Conservation (phyloP, 352 stramenopile genomes). For the Thraustochytrium striatum region DNA sequence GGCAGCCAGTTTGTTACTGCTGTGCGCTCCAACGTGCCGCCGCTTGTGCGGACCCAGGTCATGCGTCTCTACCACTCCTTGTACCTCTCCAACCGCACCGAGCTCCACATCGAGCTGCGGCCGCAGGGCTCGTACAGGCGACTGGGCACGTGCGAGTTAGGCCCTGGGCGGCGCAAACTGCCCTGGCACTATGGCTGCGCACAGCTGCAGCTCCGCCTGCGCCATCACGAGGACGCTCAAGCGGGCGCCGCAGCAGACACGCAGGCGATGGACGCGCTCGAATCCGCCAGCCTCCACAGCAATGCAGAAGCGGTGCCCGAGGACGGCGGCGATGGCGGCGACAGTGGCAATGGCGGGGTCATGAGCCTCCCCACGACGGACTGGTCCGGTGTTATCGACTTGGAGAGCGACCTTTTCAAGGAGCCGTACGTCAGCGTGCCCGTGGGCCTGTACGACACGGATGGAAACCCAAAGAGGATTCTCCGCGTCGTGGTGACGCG, state of each 20-base stretch:
- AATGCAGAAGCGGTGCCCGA: too few relatives aligned
- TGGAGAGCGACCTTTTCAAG: slow-evolving; percentile 21
- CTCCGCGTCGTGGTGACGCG: slow-evolving; percentile 7
- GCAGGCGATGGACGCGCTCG: neutral
- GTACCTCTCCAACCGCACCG: slow-evolving; percentile 37
- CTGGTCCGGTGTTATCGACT: slow-evolving; percentile 36
- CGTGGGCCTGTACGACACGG: slow-evolving; percentile 36
- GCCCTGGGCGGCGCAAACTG: neutral
- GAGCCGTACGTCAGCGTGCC: slow-evolving; percentile 31
- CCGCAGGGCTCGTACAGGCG: slow-evolving; percentile 19
- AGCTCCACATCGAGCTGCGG: slow-evolving; percentile 16
- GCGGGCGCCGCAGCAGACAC: neutral
- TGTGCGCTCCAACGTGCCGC: neutral
- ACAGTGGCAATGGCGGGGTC: neutral
- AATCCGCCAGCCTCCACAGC: neutral
- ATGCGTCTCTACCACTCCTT: slow-evolving; percentile 41
- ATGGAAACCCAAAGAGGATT: neutral
- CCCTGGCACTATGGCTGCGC: slow-evolving; percentile 33
- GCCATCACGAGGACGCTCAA: neutral
- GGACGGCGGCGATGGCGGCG: neutral
- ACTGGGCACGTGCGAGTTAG: slow-evolving; percentile 15
- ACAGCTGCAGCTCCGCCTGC: slow-evolving; percentile 32
- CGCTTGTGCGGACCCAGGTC: neutral
- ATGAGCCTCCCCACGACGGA: slow-evolving; percentile 14
- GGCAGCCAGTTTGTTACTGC: slow-evolving; percentile 11